Conservation (phyloP, 306 rosid genomes). For the Begonia loranthoides region DNA sequence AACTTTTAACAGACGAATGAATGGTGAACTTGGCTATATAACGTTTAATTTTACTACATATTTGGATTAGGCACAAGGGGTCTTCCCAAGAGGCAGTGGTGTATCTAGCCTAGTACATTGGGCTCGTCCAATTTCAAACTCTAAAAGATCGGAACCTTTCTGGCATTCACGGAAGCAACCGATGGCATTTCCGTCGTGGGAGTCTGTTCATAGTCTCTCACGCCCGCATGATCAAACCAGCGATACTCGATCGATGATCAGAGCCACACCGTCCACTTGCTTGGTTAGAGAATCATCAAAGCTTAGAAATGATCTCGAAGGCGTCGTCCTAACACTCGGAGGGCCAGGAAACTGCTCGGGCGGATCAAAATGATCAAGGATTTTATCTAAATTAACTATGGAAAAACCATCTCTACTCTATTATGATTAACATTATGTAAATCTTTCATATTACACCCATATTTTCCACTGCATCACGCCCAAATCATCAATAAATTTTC, state of each 20-base stretch:
- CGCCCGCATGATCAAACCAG: constrained; percentile 25
- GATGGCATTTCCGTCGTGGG: constrained; percentile 11
- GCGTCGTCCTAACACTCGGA: constrained; percentile 72
- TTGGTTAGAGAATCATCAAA: constrained; percentile 29
- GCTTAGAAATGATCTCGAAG: constrained; percentile 65
- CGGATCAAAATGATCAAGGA: too few relatives aligned
- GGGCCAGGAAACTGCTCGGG: constrained; percentile 54
- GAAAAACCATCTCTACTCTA: too few relatives aligned
- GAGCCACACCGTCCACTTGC: constrained; percentile 20
- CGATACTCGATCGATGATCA: constrained; percentile 23
- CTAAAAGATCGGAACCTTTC: constrained; percentile 17
- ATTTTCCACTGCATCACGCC: too few relatives aligned
- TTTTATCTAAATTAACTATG: too few relatives aligned
- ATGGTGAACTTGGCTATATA: background rate
- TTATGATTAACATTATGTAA: background rate
- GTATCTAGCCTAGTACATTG: constrained; percentile 22
- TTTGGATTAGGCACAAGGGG: constrained; percentile 39
- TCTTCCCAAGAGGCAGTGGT: constrained; percentile 19
- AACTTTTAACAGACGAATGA: background rate
- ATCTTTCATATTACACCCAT: background rate
- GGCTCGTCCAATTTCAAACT: constrained; percentile 19
- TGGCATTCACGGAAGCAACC: constrained; percentile 26
- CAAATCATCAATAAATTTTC: background rate
- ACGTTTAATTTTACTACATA: background rate
- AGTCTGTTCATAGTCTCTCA: constrained; percentile 20